Conservation (phyloP, 768 basidiomycete genomes). For the Lactarius hengduanensis region DNA sequence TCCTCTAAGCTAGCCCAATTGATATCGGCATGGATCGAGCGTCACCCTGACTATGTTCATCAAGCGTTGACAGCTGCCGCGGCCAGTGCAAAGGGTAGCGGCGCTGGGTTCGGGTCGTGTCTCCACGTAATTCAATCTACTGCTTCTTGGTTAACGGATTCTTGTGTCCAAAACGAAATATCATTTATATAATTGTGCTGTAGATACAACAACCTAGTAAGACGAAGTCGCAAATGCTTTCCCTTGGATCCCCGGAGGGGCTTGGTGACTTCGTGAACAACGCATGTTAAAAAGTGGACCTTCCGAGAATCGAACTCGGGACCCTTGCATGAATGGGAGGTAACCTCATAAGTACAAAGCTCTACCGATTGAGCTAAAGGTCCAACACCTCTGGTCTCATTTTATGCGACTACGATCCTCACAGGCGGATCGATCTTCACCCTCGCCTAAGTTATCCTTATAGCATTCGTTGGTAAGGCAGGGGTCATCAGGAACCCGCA, state of each 20-base stretch:
- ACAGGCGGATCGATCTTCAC: not conserved
- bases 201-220: not conserved
- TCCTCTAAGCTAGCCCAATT: constrained; percentile 18
- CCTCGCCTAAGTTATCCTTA: not conserved
- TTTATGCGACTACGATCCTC: constrained; percentile 6
- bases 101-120: not conserved
- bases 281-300: constrained; percentile 45
- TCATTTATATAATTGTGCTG: not conserved
- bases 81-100: not conserved
- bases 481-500: no score
- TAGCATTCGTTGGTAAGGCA: not conserved
- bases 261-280: not conserved
- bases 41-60: constrained; percentile 13
- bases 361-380: constrained; percentile 64
- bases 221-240: not conserved
- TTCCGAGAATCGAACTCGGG: constrained; percentile 64
- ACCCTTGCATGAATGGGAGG: constrained; percentile 52
- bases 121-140: not conserved
- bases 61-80: constrained; percentile 7
- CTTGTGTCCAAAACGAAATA: not conserved
- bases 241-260: not conserved
- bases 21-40: constrained; percentile 18
- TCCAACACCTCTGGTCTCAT: constrained; percentile 30
- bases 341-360: constrained; percentile 62
- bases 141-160: not conserved